These are phyloP conservation scores for Murraya paniculata DNA, from an alignment of 345 rosid genomes.

Conservation along the genomic window DNA sequence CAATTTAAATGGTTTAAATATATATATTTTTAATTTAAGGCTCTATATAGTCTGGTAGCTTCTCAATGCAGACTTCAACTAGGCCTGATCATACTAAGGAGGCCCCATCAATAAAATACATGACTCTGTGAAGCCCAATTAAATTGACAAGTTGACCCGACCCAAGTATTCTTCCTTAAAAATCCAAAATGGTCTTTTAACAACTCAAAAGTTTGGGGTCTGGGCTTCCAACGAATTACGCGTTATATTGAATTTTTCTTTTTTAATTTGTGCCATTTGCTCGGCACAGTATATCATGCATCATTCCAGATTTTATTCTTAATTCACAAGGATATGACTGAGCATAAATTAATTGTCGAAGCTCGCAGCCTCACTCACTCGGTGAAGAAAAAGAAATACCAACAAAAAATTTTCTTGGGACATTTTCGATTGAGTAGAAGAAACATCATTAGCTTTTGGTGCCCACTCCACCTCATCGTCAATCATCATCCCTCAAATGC, in stretches of 20 bases:
- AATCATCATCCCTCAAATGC: not conserved
- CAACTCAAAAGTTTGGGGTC: not conserved
- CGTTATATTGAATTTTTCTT: no score
- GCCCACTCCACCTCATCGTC: constrained; percentile 13
- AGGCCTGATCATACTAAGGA: no score
- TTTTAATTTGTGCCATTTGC: no score
- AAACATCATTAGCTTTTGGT: constrained; percentile 20
- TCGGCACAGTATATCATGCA: not conserved
- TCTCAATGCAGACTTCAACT: no score
- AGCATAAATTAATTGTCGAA: not conserved
- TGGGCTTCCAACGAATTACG: not conserved
- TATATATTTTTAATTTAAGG: no score
- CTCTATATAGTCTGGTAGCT: no score
- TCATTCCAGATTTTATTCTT: not conserved
- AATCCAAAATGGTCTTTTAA: no score
- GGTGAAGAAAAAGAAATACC: constrained; percentile 12
- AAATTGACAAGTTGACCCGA: no score
- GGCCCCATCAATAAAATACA: no score
- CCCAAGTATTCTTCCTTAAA: no score
- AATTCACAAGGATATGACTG: not conserved
- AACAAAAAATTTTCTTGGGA: not conserved
- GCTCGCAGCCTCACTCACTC: not conserved
- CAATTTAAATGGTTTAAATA: no score
- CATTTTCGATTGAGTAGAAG: constrained; percentile 16
- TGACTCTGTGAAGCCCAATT: no score